Base-by-base conservation (phyloP, 1,284 basidiomycete species). In the Caloboletus inedulis region DNA sequence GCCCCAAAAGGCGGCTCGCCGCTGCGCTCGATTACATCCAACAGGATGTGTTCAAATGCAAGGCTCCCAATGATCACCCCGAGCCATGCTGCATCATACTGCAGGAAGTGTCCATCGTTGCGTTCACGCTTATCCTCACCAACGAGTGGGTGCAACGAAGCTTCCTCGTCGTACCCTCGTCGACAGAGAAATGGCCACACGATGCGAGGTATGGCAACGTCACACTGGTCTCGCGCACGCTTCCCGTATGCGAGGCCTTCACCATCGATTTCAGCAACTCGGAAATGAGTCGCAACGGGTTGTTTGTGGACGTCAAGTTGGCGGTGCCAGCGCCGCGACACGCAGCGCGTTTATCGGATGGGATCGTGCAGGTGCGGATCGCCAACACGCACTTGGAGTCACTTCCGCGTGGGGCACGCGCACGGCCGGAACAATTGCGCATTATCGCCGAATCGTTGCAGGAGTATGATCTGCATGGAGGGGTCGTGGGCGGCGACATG, bases 341-440 rank as follows among this genome's bases (percentile, higher is more conserved):
- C 36, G 59, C 62, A 1, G 36, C 60, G 1, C 64, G 69, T n/a
- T 56, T 68, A 21, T 62, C 64, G 43, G 62, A 68, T 33, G 62
- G 72, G 42, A 74, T 73, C 39, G 72, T 74, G 47, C 70, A 74
- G 29, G 50, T 87, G 56, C 75, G 85, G 29, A 66, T 89, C 40
- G 77, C 79, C 18, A 89, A 87, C 63, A 85, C 85, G 19, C 86
- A 89, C 61, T 71, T 89, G 46, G 86, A 89, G 68, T 85, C 84
- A 19, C 61, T 84, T 40, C 70, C 72, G 0, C 19, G 41, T 1
- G 83, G 83, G 1, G 68, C 69, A 19, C 44, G 57, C 14, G 69
- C 68, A 30, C 74, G 86, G 23, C 77, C 77, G 9, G 64, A 64
- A 43, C 86, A 89, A 68, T 58, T 89, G 56, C 63, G 69, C 30